Conservation (phyloP, 805 yeast genomes). For the Kodamaea kaohsiungensis region DNA sequence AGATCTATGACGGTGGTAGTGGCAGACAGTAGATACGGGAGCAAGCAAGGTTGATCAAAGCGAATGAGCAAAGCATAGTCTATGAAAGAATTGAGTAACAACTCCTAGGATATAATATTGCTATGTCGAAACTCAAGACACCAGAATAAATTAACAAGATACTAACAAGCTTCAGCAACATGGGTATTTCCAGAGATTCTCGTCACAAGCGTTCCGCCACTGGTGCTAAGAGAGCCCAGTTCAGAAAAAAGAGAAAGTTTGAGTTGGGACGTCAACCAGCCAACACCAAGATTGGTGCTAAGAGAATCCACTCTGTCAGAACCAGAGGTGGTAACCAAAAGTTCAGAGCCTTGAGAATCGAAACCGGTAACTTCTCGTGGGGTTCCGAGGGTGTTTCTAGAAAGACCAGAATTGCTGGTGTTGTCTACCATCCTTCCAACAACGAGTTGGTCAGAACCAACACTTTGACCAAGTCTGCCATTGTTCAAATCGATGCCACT, state of each 20-base stretch:
- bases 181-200: constrained; percentile 99
- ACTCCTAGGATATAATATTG: not conserved
- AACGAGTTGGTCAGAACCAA: constrained; percentile 99
- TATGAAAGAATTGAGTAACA: not conserved
- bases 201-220: constrained; percentile 99
- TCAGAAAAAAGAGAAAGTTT: constrained; percentile 99
- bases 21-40: not conserved
- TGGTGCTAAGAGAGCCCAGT: constrained; percentile 99
- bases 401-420: constrained; percentile 98
- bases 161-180: constrained; percentile 45
- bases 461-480: constrained; percentile 98
- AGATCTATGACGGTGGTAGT: not conserved
- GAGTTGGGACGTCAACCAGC: constrained; percentile 99
- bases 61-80: not conserved
- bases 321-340: constrained; percentile 99
- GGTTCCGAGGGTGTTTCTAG: constrained; percentile 98
- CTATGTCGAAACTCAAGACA: not conserved
- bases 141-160: constrained; percentile 5
- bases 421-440: constrained; percentile 99
- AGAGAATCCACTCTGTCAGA: constrained; percentile 99
- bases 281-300: constrained; percentile 97
- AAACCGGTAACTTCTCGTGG: constrained; percentile 99
- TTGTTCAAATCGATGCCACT: constrained; percentile 99
- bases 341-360: constrained; percentile 99
- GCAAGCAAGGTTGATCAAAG: not conserved